Evolutionary conservation across 176 grass and related monocot species (phyloP), one percentile per base, ranked within the genome.

Genomic region (Coix lacrymajobi): DNA sequence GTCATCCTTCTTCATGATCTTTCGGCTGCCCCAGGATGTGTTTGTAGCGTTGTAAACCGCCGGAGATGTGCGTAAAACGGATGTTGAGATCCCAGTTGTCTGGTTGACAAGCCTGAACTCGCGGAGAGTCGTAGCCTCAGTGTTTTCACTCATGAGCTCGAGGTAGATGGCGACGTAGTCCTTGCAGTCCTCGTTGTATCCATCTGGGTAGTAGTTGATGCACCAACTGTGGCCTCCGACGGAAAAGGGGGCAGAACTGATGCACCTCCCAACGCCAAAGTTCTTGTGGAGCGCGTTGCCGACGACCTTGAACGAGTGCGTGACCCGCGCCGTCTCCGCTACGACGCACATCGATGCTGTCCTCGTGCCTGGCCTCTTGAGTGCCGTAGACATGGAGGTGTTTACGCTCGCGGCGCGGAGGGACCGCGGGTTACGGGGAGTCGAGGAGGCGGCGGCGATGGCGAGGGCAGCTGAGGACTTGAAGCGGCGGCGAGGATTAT

Each of bases 11-110:
- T 33, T 65, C 13, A 17, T 65, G 29, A 65, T 33, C 4, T 33
- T 3, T 13, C 1, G 1, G 1, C 0, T 0, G 13, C 61, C 61
- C 12, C 12, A 6, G 13, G 5, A 3, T 7, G 4, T 5, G 0
- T 1, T 14, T 30, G 12, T 1, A 63, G 12, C 28, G 13, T 63
- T 63, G 26, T 4, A 12, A 45, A 37, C n/a, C 9, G 49, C 17
- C 17, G 2, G 19, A 6, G 1, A 8, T 52, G 19, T 19, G 49
- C 6, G 0, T 2, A 5, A 46, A 46, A 52, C 1, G 19, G 49
- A 22, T 52, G 49, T 22, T 52, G 49, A 52, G 49, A 52, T 52
- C 17, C 34, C 13, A 6, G 68, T 16, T 12, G 13, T 40, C 0
- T 26, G 68, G 68, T 71, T 16, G n/a, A 71, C 39, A 24, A 71